phyloP scores from a whole-genome alignment of 2,329 filamentous ascomycete genomes.

The Paecilomyces sp. region DNA sequence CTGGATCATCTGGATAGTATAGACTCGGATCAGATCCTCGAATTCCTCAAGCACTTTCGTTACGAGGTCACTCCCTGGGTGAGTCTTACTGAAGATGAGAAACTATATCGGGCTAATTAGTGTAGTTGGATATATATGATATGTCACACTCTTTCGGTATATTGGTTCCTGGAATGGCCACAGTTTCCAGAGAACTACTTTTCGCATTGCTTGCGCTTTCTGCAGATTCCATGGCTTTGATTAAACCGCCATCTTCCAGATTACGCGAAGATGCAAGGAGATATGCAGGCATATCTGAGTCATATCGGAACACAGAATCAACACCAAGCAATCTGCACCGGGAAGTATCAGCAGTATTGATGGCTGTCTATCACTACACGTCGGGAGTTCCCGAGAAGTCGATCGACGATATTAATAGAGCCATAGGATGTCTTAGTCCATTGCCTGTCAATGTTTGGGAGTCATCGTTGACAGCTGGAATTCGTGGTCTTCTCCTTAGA shows the following conservation, averaged over 20 bases:
- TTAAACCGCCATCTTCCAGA: neutral
- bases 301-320: conserved; percentile 1
- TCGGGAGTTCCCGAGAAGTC: neutral
- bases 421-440: neutral
- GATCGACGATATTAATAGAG: neutral
- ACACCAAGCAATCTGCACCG: neutral
- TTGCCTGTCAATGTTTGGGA: neutral
- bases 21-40: conserved; percentile 15
- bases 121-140: conserved; percentile 39
- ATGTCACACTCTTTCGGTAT: conserved; percentile 36
- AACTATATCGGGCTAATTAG: neutral
- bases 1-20: conserved; percentile 7
- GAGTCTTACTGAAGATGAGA: conserved; percentile 7
- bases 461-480: conserved; percentile 14
- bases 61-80: conserved; percentile 43
- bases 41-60: conserved; percentile 37
- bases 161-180: conserved; percentile 22
- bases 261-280: neutral
- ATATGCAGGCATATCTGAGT: neutral
- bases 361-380: neutral
- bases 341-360: neutral
- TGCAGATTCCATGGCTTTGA: neutral
- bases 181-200: neutral
- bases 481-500: conserved; percentile 22
- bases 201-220: neutral